Percentiles rank a stretch among this genome's conserved stretches.
Evolutionary conservation across 106 monocot genomes (phyloP).

Genomic region (Alisma plantagoaquatica): DNA sequence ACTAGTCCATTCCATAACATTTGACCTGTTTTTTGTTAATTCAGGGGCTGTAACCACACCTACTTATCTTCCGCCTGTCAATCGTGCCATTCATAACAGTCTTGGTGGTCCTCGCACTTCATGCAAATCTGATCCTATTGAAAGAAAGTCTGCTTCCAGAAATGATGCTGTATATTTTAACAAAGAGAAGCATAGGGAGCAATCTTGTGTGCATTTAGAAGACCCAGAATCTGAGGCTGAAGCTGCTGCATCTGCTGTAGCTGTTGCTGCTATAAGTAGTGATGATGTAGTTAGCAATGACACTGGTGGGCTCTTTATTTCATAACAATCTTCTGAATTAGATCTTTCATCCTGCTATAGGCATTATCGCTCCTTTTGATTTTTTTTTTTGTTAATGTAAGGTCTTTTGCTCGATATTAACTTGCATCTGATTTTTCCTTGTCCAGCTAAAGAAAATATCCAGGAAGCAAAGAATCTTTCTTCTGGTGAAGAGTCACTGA

Average conservation of each 20-base stretch:
- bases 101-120: slow-evolving; percentile 39
- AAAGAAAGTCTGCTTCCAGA: slow-evolving; percentile 10
- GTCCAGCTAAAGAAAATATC: too few relatives aligned
- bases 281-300: slow-evolving; percentile 50
- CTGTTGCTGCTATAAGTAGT: slow-evolving; percentile 83
- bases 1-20: not conserved
- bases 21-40: not conserved
- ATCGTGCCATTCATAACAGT: slow-evolving; percentile 32
- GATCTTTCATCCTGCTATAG: too few relatives aligned
- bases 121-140: slow-evolving; percentile 29
- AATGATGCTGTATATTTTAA: slow-evolving; percentile 35
- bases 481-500: slow-evolving; percentile 51
- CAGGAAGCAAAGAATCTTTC: slow-evolving; percentile 33
- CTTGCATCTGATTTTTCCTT: too few relatives aligned
- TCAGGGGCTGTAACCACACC: slow-evolving; percentile 72
- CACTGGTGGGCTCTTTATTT: too few relatives aligned
- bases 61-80: slow-evolving; percentile 39
- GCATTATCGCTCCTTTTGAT: too few relatives aligned
- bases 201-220: slow-evolving; percentile 41
- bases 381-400: too few relatives aligned
- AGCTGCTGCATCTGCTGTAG: slow-evolving; percentile 97
- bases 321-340: too few relatives aligned
- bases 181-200: slow-evolving; percentile 37
- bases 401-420: too few relatives aligned
- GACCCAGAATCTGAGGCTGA: slow-evolving; percentile 70